Conservation (phyloP, 2,329 filamentous ascomycete genomes). For the Blumeriella jaapii region DNA sequence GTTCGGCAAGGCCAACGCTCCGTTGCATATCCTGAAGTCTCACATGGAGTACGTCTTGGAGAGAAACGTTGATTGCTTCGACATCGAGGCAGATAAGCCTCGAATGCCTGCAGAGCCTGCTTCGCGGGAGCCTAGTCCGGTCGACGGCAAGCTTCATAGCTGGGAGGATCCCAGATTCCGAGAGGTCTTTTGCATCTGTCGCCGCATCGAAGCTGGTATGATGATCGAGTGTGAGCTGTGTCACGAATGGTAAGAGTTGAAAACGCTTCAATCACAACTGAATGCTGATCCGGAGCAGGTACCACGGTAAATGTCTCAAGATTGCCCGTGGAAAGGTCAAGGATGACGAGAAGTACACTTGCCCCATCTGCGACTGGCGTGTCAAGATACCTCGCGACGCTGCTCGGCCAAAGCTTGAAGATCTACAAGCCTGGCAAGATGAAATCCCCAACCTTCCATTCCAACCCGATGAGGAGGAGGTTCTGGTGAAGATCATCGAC, state of each 20-base stretch:
- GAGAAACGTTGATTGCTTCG: slow-evolving; percentile 84
- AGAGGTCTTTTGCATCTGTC: slow-evolving; percentile 95
- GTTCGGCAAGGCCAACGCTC: slow-evolving; percentile 96
- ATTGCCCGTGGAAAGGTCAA: slow-evolving; percentile 96
- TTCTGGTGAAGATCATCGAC: slow-evolving; percentile 74
- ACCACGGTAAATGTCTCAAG: slow-evolving; percentile 96
- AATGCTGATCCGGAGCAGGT: slow-evolving; percentile 42
- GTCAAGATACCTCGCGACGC: slow-evolving; percentile 96
- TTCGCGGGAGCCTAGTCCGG: slow-evolving; percentile 65
- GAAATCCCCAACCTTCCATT: slow-evolving; percentile 76
- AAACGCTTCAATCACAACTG: not conserved
- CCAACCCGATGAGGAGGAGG: slow-evolving; percentile 88
- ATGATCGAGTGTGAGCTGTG: slow-evolving; percentile 99
- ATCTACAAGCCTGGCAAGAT: slow-evolving; percentile 71
- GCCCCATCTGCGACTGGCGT: slow-evolving; percentile 94
- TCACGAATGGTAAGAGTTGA: slow-evolving; percentile 68
- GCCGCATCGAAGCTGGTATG: slow-evolving; percentile 87
- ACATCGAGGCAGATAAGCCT: slow-evolving; percentile 72
- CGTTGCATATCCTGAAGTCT: slow-evolving; percentile 85
- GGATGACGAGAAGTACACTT: slow-evolving; percentile 96
- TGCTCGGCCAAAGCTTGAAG: slow-evolving; percentile 86
- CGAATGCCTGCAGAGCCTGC: slow-evolving; percentile 84
- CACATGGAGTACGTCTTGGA: slow-evolving; percentile 91
- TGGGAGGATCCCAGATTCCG: slow-evolving; percentile 51
- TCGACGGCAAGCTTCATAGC: slow-evolving; percentile 38